phyloP scores from a whole-genome alignment of 1,284 basidiomycete species.

The Cutaneotrichosporon sp. region DNA sequence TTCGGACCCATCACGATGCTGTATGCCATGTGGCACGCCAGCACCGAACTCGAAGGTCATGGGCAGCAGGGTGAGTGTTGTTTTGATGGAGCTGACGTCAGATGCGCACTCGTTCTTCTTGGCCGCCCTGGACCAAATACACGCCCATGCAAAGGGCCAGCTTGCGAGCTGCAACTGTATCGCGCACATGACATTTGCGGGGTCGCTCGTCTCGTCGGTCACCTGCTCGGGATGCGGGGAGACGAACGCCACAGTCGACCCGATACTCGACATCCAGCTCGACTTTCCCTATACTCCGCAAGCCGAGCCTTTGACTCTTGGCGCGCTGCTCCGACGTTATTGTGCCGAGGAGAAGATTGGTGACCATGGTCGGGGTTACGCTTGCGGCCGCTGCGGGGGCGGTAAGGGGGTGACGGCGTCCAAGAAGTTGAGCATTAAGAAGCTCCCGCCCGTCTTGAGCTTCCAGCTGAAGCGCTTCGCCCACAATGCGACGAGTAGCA shows the following conservation, averaged over 20 bases:
- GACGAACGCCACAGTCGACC: conserved; percentile 76
- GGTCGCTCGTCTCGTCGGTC: conserved; percentile 82
- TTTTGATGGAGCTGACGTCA: conserved; percentile 18
- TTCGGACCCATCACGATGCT: conserved; percentile 83
- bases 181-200: conserved; percentile 86
- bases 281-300: conserved; percentile 59
- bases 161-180: conserved; percentile 73
- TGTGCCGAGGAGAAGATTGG: conserved; percentile 47
- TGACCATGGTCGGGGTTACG: conserved; percentile 47
- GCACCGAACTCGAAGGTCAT: conserved; percentile 79
- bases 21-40: conserved; percentile 80
- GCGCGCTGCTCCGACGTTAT: conserved; percentile 39
- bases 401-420: conserved; percentile 58
- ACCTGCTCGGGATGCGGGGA: conserved; percentile 74
- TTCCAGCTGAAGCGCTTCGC: conserved; percentile 98
- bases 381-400: conserved; percentile 49
- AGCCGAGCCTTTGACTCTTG: conserved; percentile 29
- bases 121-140: conserved; percentile 76
- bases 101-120: conserved; percentile 66
- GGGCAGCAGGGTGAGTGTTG: conserved; percentile 70
- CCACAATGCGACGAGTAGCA: conserved; percentile 74
- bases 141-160: conserved; percentile 68
- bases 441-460: conserved; percentile 84
- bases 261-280: conserved; percentile 86
- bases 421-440: conserved; percentile 78